A percentile compares a stretch with the other conserved stretches of the same genome.
phyloP scores from a whole-genome alignment of 305 asterid species.

The Petunia hybrid region DNA sequence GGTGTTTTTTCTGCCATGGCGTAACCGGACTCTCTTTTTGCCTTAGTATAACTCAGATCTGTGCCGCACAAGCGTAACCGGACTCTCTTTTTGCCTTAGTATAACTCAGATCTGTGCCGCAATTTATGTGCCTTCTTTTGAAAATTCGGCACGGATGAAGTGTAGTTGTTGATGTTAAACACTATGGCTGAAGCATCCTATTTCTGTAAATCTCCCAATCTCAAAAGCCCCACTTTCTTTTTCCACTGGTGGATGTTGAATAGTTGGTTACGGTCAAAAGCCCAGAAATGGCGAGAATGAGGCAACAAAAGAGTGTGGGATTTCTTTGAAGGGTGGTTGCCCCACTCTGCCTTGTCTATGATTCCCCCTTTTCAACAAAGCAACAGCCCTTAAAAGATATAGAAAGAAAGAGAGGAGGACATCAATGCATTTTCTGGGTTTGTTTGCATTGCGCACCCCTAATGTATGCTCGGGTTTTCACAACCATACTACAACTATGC shows the following conservation, averaged over 20 bases:
- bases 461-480: too few relatives aligned
- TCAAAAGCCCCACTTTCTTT: too few relatives aligned
- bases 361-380: slow-evolving; percentile 20
- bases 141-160: too few relatives aligned
- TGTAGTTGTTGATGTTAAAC: too few relatives aligned
- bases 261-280: not conserved
- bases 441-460: not conserved
- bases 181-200: too few relatives aligned
- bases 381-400: slow-evolving; percentile 34
- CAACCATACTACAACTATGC: not conserved
- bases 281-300: slow-evolving; percentile 19
- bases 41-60: slow-evolving; percentile 26
- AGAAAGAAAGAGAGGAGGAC: not conserved
- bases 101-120: slow-evolving; percentile 34
- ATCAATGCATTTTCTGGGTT: not conserved
- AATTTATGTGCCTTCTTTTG: too few relatives aligned
- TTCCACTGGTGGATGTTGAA: too few relatives aligned
- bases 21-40: not conserved
- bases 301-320: slow-evolving; percentile 39
- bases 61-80: slow-evolving; percentile 26
- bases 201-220: too few relatives aligned
- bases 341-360: slow-evolving; percentile 43
- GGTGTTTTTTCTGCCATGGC: slow-evolving; percentile 34
- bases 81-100: not conserved
- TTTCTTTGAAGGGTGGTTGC: slow-evolving; percentile 45